Base-by-base conservation (phyloP, 2,329 filamentous ascomycete species). In the Zasmidium citrigriseum region DNA sequence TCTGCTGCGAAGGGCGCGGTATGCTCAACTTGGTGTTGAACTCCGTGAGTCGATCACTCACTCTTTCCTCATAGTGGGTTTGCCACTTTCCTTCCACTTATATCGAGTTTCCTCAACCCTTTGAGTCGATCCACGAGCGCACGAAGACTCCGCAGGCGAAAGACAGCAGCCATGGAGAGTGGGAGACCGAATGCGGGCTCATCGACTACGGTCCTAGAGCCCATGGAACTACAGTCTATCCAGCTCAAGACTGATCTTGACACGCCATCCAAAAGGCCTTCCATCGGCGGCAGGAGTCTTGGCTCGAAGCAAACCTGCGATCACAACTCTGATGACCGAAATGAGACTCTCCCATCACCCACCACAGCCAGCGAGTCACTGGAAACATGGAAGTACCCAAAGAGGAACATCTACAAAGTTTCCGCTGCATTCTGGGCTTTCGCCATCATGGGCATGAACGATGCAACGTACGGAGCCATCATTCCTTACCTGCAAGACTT, bases 371-470 rank as follows among this genome's bases (percentile, higher is more conserved):
- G 71, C 25, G 73, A 76, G 55, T 52, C 60, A 10, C 67, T 77
- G 16, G 82, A 88, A 67, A 76, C 72, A 72, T 91, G 88, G 89
- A 89, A 89, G 66, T 73, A 76, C n/a, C 82, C 87, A 0, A 71
- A 75, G 9, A 76, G 78, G 45, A 90, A 88, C 68, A 74, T 83
- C 3, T 86, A 77, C 64, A 82, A 86, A 41, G 83, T 84, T 47
- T 72, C 83, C 34, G 79, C 83, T 0, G 82, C 85, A 2, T 84
- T 87, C 65, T 84, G 83, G 73, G 80, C 82, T 4, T 85, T 90
- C 63, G 75, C 86, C 20, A 77, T 89, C 27, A 83, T 89, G 77
- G 88, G 88, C 5, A 82, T 87, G 75, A 89, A 88, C 66, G 88
- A 91, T 73, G 87, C 64, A 2, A 66, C 64, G 20, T 70, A 73